A percentile compares a stretch with the other conserved stretches of the same genome.
Conservation (phyloP, 371 early-diverging fungal genomes). For the Mucor plumbeus region DNA sequence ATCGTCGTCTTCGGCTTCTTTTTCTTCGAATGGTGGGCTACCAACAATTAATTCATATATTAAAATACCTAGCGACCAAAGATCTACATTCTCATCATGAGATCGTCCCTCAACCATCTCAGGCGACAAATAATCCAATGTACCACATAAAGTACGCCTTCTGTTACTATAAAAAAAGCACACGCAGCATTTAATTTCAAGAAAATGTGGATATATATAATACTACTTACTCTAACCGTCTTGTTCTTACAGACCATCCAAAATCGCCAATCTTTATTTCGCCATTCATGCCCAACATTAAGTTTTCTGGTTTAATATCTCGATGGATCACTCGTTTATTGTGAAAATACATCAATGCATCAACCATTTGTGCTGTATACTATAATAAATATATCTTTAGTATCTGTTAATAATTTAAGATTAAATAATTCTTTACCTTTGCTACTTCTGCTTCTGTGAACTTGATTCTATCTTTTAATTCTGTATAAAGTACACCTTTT, state of each 20-base stretch:
- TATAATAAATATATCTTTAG: conserved; percentile 56
- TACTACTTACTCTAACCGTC: conserved; percentile 37
- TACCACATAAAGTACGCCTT: conserved; percentile 95
- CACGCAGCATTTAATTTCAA: background rate
- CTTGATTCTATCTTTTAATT: conserved; percentile 66
- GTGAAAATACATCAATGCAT: conserved; percentile 87
- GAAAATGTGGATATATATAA: background rate
- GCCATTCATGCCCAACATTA: conserved; percentile 72
- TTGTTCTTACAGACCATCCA: conserved; percentile 56
- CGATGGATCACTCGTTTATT: conserved; percentile 96
- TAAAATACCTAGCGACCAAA: conserved; percentile 89
- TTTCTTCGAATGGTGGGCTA: conserved; percentile 95
- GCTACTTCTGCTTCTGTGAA: conserved; percentile 86
- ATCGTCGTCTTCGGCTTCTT: conserved; percentile 13
- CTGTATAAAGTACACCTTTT: conserved; percentile 93
- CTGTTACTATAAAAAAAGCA: conserved; percentile 38
- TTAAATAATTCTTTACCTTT: conserved; percentile 45
- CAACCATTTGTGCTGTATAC: conserved; percentile 90
- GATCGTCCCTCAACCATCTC: conserved; percentile 83
- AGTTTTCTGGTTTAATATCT: conserved; percentile 96
- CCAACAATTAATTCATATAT: conserved; percentile 97
- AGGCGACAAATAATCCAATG: conserved; percentile 97
- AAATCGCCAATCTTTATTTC: conserved; percentile 58
- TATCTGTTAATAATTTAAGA: background rate
- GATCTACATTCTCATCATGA: conserved; percentile 82